phyloP scores from a whole-genome alignment of 495 filamentous ascomycete genomes.

The Penicillium alfredii region DNA sequence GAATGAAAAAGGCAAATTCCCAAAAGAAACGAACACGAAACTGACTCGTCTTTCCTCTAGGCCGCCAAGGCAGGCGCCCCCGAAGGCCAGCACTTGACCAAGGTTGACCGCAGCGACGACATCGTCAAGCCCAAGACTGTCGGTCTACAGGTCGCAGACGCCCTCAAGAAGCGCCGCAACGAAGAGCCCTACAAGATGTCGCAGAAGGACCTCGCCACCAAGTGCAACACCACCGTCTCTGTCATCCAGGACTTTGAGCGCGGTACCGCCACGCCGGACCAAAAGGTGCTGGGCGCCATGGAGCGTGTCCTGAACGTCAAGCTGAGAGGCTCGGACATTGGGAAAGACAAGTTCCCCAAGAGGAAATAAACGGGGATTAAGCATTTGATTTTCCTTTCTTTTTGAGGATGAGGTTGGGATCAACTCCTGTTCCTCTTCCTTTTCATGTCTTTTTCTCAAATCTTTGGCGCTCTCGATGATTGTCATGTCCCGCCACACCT shows the following conservation, averaged over 20 bases:
- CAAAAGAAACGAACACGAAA: no score
- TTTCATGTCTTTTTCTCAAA: conserved; percentile 16
- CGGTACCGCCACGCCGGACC: conserved; percentile 72
- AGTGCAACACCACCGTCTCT: conserved; percentile 79
- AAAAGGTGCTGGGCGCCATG: conserved; percentile 74
- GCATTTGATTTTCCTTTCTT: conserved; percentile 23
- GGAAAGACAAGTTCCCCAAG: conserved; percentile 66
- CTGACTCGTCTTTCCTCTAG: conserved; percentile 29
- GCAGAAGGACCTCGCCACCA: conserved; percentile 92
- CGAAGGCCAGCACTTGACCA: conserved; percentile 94
- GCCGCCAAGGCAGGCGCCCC: conserved; percentile 49
- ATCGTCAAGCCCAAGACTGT: conserved; percentile 95
- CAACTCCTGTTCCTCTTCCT: conserved; percentile 18
- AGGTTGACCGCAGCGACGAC: conserved; percentile 96
- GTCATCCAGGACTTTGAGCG: conserved; percentile 82
- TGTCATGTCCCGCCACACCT: conserved; percentile 18
- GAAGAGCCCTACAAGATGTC: conserved; percentile 78
- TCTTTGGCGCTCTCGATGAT: conserved; percentile 20
- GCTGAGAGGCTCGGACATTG: conserved; percentile 72
- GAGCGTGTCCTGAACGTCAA: conserved; percentile 83
- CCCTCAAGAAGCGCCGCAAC: conserved; percentile 70
- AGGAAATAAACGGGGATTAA: conserved; percentile 49
- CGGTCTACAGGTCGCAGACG: conserved; percentile 69
- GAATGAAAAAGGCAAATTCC: no score
- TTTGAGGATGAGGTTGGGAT: conserved; percentile 19